phyloP scores from a whole-genome alignment of 371 early-diverging fungal genomes.

The Mucor indicus region DNA sequence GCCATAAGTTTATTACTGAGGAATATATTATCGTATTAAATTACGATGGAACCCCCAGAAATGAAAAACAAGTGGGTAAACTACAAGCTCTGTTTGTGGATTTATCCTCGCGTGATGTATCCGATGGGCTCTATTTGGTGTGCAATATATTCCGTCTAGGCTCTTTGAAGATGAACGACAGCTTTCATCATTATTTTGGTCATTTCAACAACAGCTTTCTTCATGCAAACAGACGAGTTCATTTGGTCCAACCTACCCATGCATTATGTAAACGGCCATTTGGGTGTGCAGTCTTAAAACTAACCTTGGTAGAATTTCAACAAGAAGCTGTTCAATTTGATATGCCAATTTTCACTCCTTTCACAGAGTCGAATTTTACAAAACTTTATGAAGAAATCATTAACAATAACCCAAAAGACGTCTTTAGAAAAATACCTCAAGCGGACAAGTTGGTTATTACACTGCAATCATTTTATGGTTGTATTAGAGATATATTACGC shows the following conservation, averaged over 20 bases:
- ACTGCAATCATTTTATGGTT: slow-evolving; percentile 49
- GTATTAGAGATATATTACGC: slow-evolving; percentile 43
- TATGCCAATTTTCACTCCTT: slow-evolving; percentile 58
- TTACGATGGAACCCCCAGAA: slow-evolving; percentile 59
- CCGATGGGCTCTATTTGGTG: slow-evolving; percentile 53
- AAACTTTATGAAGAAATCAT: slow-evolving; percentile 62
- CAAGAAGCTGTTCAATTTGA: slow-evolving; percentile 30
- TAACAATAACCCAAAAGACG: slow-evolving; percentile 41
- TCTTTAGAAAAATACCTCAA: slow-evolving; percentile 41
- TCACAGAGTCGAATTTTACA: slow-evolving; percentile 53
- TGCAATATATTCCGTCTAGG: slow-evolving; percentile 65
- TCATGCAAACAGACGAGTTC: slow-evolving; percentile 6
- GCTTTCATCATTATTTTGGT: slow-evolving; percentile 32
- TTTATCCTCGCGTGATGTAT: slow-evolving; percentile 49
- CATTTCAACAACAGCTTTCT: background rate
- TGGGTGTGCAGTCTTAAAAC: slow-evolving; percentile 62
- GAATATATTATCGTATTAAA: slow-evolving; percentile 56
- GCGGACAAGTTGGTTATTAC: slow-evolving; percentile 57
- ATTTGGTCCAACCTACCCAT: background rate
- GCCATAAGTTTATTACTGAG: slow-evolving; percentile 56
- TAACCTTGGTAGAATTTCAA: slow-evolving; percentile 41
- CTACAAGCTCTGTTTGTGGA: slow-evolving; percentile 59
- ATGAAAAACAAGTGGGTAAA: slow-evolving; percentile 48
- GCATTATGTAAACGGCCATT: slow-evolving; percentile 53
- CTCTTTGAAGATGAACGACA: slow-evolving; percentile 57